A percentile compares a stretch with the other conserved stretches of the same genome.
phyloP scores from a whole-genome alignment of 352 stramenopile genomes.

The Phytophthora hybrid region DNA sequence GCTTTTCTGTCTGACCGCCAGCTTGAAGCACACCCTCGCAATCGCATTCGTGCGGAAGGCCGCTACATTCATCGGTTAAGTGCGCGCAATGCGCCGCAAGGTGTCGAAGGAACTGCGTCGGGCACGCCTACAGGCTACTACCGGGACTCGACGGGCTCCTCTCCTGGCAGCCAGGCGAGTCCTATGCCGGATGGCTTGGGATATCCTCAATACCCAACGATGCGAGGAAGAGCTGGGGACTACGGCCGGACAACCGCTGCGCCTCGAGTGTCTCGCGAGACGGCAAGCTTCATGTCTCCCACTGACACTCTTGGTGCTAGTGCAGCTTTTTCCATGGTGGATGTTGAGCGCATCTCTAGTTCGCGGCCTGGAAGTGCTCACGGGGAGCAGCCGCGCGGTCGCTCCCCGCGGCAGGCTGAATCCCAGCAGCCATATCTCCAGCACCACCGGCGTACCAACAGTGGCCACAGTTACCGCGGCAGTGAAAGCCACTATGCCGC shows the following conservation, averaged over 20 bases:
- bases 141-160: conserved; percentile 27
- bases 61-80: conserved; percentile 39
- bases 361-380: conserved; percentile 23
- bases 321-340: conserved; percentile 71
- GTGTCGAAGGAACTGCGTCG: conserved; percentile 9
- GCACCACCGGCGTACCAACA: conserved; percentile 27
- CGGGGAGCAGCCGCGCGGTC: conserved; percentile 27
- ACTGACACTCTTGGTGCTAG: conserved; percentile 27
- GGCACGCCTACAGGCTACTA: conserved; percentile 24
- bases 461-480: conserved; percentile 34
- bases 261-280: conserved; percentile 35
- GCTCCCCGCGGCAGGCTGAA: conserved; percentile 32
- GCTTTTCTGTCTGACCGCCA: conserved; percentile 26
- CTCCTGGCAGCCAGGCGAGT: conserved; percentile 23
- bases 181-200: conserved; percentile 24
- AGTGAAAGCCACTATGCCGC: conserved; percentile 28
- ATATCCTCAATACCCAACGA: conserved; percentile 36
- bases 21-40: conserved; percentile 28
- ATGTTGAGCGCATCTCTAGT: conserved; percentile 62
- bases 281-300: conserved; percentile 36
- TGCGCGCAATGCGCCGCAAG: conserved; percentile 8
- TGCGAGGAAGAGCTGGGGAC: conserved; percentile 28
- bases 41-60: conserved; percentile 29
- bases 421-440: conserved; percentile 24
- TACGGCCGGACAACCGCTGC: conserved; percentile 13